Evolutionary conservation across 257 asterid genomes (phyloP).

Genomic region (Jacaranda mimosifolia): DNA sequence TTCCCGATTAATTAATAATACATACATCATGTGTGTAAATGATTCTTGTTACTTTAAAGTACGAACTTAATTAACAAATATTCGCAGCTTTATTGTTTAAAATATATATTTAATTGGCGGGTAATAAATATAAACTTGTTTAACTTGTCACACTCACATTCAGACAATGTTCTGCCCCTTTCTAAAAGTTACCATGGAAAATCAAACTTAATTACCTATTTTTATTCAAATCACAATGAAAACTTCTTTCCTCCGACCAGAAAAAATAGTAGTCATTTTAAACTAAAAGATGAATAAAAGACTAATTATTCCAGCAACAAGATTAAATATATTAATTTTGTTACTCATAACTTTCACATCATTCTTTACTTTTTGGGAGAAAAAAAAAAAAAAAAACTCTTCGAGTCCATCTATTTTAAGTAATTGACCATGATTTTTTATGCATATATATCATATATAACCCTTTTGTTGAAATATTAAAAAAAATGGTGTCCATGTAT

Average conservation of each 20-base stretch:
- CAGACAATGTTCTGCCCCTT: conserved; percentile 6
- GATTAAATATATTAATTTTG: not conserved
- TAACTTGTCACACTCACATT: conserved; percentile 4
- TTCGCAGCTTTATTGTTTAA: not conserved
- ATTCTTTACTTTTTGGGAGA: not conserved
- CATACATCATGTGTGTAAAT: not conserved
- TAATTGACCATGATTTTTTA: conserved; percentile 27
- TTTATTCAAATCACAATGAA: not conserved
- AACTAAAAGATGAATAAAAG: not conserved
- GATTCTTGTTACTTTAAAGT: not conserved
- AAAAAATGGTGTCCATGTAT: not conserved
- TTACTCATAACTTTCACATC: conserved; percentile 11
- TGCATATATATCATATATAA: not conserved
- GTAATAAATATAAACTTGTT: not conserved
- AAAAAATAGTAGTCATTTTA: not conserved
- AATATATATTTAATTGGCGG: not conserved
- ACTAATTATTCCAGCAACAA: not conserved
- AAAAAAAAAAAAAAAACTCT: not conserved
- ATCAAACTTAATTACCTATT: not conserved
- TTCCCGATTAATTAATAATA: not conserved
- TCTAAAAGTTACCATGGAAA: conserved; percentile 3
- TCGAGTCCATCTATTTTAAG: not conserved
- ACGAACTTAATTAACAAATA: not conserved
- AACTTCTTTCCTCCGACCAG: not conserved
- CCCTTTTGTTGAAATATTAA: conserved; percentile 1